A percentile compares a stretch with the other conserved stretches of the same genome.
Evolutionary conservation across 805 yeast genomes (phyloP).

Genomic region (Priceomyces carsonii): DNA sequence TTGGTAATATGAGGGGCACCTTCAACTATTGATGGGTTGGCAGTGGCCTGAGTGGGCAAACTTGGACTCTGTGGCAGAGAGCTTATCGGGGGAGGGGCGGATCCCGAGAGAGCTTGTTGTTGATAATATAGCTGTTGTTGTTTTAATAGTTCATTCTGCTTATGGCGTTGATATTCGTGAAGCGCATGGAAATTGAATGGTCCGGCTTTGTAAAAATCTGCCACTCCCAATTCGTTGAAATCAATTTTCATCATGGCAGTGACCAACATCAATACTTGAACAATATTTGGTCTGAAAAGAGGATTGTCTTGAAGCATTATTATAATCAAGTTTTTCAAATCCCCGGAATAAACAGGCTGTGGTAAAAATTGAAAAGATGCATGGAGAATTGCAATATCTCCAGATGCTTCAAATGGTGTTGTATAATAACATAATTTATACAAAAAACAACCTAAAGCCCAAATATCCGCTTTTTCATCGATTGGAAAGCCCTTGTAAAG

Average conservation of each 20-base stretch:
- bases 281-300: conserved; percentile 77
- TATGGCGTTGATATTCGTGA: conserved; percentile 47
- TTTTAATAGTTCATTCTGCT: conserved; percentile 31
- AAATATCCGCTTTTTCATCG: conserved; percentile 89
- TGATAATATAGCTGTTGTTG: conserved; percentile 44
- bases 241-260: conserved; percentile 47
- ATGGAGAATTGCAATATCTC: conserved; percentile 82
- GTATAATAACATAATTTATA: conserved; percentile 90
- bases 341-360: conserved; percentile 66
- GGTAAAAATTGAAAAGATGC: conserved; percentile 79
- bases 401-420: conserved; percentile 91
- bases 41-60: conserved; percentile 6
- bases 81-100: too few relatives aligned
- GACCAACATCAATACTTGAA: conserved; percentile 72
- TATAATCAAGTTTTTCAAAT: conserved; percentile 71
- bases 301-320: conserved; percentile 86
- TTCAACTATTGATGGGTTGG: conserved; percentile 6
- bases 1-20: too few relatives aligned
- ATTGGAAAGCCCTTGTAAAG: conserved; percentile 79
- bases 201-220: conserved; percentile 52
- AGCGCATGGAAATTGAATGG: conserved; percentile 58
- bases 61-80: conserved; percentile 8
- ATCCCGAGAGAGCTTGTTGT: conserved; percentile 29
- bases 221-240: conserved; percentile 28
- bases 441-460: conserved; percentile 94